A percentile compares a stretch with the other conserved stretches of the same genome.
Conservation (phyloP, 176 grass and related monocot genomes). For the Zoysia japonica region DNA sequence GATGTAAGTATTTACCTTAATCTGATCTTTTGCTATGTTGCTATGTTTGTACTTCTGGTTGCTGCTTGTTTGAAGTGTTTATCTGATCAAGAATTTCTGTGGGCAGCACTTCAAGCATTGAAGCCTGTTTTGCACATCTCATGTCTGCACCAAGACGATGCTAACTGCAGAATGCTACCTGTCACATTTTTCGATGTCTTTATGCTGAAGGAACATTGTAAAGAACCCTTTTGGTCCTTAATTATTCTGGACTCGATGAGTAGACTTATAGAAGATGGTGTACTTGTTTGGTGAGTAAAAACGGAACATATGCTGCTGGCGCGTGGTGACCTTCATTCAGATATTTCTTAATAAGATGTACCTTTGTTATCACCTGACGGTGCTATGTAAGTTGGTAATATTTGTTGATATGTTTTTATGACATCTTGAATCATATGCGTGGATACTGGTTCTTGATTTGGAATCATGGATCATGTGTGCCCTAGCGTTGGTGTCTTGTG, state of each 20-base stretch:
- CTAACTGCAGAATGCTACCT: not conserved
- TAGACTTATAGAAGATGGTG: not conserved
- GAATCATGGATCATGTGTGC: not conserved
- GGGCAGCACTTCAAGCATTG: constrained; percentile 57
- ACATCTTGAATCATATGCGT: too few relatives aligned
- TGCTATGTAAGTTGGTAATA: not conserved
- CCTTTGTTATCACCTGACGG: not conserved
- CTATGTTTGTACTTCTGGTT: not conserved
- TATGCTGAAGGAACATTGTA: constrained; percentile 10
- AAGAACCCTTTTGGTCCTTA: not conserved
- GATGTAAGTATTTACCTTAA: constrained; percentile 37
- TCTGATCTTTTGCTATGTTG: not conserved
- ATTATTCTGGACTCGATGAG: not conserved
- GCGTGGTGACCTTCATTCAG: not conserved
- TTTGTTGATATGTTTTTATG: not conserved
- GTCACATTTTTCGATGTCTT: not conserved
- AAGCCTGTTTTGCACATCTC: not conserved
- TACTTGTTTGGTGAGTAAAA: not conserved
- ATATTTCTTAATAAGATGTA: constrained; percentile 23
- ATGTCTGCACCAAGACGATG: not conserved
- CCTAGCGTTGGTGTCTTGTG: not conserved
- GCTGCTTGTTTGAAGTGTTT: not conserved
- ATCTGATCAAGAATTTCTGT: constrained; percentile 8
- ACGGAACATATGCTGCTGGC: not conserved
- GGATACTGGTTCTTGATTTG: too few relatives aligned